Evolutionary conservation across 805 yeast genomes (phyloP).

Genomic region (Lipomyces spencermartinsiae): DNA sequence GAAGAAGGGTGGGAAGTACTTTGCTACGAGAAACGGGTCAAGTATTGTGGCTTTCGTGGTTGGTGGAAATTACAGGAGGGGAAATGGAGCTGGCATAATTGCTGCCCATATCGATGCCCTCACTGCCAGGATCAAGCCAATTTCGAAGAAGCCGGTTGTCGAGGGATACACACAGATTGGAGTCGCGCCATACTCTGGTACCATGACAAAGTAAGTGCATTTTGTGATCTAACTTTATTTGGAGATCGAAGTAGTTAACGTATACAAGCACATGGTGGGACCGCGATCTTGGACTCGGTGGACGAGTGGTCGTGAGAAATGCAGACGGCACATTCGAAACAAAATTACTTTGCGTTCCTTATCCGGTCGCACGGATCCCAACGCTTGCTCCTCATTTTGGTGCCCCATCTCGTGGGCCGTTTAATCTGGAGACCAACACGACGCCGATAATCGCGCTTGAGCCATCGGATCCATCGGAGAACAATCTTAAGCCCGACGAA

Average conservation of each 20-base stretch:
- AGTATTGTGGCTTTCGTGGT: constrained; percentile 70
- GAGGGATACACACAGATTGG: constrained; percentile 81
- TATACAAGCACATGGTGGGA: constrained; percentile 67
- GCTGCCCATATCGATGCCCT: constrained; percentile 62
- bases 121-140: constrained; percentile 62
- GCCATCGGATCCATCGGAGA: constrained; percentile 40
- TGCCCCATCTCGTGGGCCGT: constrained; percentile 66
- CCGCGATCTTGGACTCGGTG: constrained; percentile 84
- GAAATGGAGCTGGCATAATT: constrained; percentile 64
- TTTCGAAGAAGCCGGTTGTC: constrained; percentile 60
- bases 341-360: constrained; percentile 47
- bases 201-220: constrained; percentile 46
- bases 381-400: constrained; percentile 90
- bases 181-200: constrained; percentile 82
- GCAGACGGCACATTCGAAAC: constrained; percentile 42
- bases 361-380: constrained; percentile 75
- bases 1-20: constrained; percentile 61
- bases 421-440: constrained; percentile 74
- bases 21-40: constrained; percentile 72
- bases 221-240: neutral
- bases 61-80: constrained; percentile 69
- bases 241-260: constrained; percentile 3
- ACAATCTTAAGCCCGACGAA: constrained; percentile 38
- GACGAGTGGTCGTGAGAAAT: constrained; percentile 64
- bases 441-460: constrained; percentile 76